Evolutionary conservation across 495 filamentous ascomycete species (phyloP), one percentile per base, ranked within the genome.

Genomic region (Sphaerosporella brunnea): DNA sequence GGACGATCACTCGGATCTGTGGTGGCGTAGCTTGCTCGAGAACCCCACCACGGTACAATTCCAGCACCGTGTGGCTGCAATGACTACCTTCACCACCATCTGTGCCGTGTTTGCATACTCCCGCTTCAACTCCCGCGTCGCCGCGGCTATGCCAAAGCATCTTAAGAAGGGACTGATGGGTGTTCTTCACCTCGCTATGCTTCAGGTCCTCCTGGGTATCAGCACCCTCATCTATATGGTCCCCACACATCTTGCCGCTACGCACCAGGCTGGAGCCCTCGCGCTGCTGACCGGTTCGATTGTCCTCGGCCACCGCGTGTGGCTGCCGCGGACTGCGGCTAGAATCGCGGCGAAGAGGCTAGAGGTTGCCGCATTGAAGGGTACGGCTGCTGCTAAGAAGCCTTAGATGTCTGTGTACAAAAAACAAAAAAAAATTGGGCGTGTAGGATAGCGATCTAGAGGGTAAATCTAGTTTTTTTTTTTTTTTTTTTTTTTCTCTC

Each of bases 11-110:
- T 75, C 77, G 25, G 90, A 97, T 59, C 64, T 93, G 30, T 82
- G 78, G 76, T 97, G 90, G 90, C 75, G 90, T 52, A 97, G 96
- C 68, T 77, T 84, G 73, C 78, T 93, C 9, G 90, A 95, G 68
- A 97, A 97, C 65, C 92, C 90, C 7, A 85, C 83, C 0, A 70
- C 87, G 7, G 90, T 93, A 8, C 90, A 97, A 63, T 73, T 97
- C 20, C 82, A 97, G 63, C 90, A 97, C 67, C 77, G 90, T n/a
- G 79, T 88, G 50, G 69, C 94, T 15, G 90, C 90, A 38, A 83
- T 73, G 44, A 84, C 81, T 1, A 94, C 92, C 5, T 93, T 95
- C 66, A 78, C 77, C 15, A 73, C 78, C 47, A 73, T 96, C 38
- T 67, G 87, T 36, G 71, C 73, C 1, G 68, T 96, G 10, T 86